Percentiles rank a stretch among this genome's conserved stretches.
Evolutionary conservation across 1,284 basidiomycete species (phyloP).

Genomic region (Trichosporon asahii): DNA sequence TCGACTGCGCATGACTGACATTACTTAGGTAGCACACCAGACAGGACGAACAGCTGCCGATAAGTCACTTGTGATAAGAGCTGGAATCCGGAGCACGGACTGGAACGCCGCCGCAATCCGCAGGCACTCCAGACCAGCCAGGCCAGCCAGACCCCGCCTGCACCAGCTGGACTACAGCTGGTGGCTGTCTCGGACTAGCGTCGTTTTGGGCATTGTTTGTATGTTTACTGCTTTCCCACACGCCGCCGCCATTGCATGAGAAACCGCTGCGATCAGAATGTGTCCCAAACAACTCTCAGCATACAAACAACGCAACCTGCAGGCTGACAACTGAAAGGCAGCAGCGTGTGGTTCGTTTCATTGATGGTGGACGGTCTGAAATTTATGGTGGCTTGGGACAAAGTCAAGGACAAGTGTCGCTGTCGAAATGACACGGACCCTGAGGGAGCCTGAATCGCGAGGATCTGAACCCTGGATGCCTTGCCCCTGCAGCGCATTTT

Average conservation of each 20-base stretch:
- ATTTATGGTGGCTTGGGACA: not conserved
- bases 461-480: not conserved
- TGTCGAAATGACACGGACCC: not conserved
- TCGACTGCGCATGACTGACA: not conserved
- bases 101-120: not conserved
- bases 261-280: not conserved
- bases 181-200: not conserved
- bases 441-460: not conserved
- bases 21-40: not conserved
- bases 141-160: too few species aligned
- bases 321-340: too few species aligned
- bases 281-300: not conserved
- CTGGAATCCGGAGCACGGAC: not conserved
- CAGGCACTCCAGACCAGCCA: not conserved
- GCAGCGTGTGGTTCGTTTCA: not conserved
- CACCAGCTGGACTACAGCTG: too few species aligned
- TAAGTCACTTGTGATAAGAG: not conserved
- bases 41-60: not conserved
- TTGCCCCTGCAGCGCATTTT: not conserved
- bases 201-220: not conserved
- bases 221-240: not conserved
- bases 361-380: not conserved
- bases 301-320: too few species aligned
- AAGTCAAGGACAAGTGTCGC: too few species aligned
- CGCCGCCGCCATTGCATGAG: not conserved